Evolutionary conservation across 768 basidiomycete genomes (phyloP).

Genomic region (Lactarius sanguifluus): DNA sequence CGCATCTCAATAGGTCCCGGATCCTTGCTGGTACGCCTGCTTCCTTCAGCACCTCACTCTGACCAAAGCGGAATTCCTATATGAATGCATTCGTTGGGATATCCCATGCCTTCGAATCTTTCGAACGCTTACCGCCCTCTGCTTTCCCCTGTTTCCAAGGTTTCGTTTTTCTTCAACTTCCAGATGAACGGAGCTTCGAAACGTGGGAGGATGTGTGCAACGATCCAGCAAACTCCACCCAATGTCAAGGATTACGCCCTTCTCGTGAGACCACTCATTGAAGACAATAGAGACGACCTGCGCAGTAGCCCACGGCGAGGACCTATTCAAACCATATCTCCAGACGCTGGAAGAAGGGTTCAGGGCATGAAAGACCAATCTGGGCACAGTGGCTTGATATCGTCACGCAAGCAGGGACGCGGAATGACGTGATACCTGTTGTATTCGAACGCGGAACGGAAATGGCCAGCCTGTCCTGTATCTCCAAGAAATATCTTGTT

Average conservation of each 20-base stretch:
- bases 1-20: conserved; percentile 13
- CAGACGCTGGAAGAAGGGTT: conserved; percentile 16
- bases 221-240: conserved; percentile 24
- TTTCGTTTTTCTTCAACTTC: conserved; percentile 17
- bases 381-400: conserved; percentile 6
- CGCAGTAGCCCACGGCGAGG: conserved; percentile 13
- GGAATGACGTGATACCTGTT: conserved; percentile 21
- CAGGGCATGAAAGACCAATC: conserved; percentile 20
- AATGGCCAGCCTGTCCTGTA: conserved; percentile 12
- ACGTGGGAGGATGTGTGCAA: conserved; percentile 14
- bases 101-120: background rate
- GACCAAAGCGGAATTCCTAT: conserved; percentile 20
- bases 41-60: conserved; percentile 20
- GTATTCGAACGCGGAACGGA: conserved; percentile 24
- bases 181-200: conserved; percentile 20
- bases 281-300: conserved; percentile 22
- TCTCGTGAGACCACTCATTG: conserved; percentile 26
- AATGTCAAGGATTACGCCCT: conserved; percentile 25
- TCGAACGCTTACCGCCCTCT: conserved; percentile 17
- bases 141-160: conserved; percentile 22
- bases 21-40: conserved; percentile 10
- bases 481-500: conserved; percentile 22
- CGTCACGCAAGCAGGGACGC: background rate
- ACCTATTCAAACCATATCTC: conserved; percentile 21
- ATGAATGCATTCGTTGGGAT: background rate